These are phyloP conservation scores for Kalmanozyma brasiliensis DNA, from an alignment of 1,284 basidiomycete species.

Conservation along the genomic window DNA sequence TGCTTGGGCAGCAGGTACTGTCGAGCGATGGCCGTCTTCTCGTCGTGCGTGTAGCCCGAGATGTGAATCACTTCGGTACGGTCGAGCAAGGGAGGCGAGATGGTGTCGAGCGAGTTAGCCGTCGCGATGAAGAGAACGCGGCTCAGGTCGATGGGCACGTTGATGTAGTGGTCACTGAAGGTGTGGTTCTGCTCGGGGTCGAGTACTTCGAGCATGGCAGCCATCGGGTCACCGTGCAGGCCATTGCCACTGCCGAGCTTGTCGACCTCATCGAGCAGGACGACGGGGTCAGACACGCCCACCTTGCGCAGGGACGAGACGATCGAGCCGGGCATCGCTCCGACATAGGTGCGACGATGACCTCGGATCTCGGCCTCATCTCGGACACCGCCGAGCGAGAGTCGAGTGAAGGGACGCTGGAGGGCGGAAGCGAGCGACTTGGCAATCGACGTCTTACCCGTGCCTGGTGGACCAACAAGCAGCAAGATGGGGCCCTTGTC, in stretches of 20 bases:
- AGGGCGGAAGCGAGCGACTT: conserved; percentile 74
- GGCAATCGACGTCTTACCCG: conserved; percentile 67
- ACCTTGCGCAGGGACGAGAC: conserved; percentile 68
- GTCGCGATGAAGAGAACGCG: conserved; percentile 70
- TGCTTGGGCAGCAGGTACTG: conserved; percentile 84
- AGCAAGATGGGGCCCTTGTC: conserved; percentile 81
- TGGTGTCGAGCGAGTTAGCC: conserved; percentile 70
- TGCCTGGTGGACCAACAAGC: conserved; percentile 70
- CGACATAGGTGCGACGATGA: conserved; percentile 64
- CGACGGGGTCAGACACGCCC: conserved; percentile 69
- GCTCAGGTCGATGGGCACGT: conserved; percentile 63
- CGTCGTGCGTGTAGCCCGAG: conserved; percentile 69
- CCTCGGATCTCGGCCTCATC: conserved; percentile 70
- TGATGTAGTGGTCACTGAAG: conserved; percentile 70
- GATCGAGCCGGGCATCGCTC: conserved; percentile 76
- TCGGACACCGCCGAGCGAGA: conserved; percentile 69
- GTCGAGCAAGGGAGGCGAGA: conserved; percentile 69
- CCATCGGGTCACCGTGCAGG: conserved; percentile 69
- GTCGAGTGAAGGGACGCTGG: conserved; percentile 73
- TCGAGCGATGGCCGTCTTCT: conserved; percentile 69
- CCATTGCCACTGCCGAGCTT: conserved; percentile 68
- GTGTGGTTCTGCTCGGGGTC: conserved; percentile 69
- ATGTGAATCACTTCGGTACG: conserved; percentile 69
- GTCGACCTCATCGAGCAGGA: conserved; percentile 70
- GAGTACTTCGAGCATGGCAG: conserved; percentile 70